phyloP scores from a whole-genome alignment of 169 alveolate genomes.

The Eimeria praecox region DNA sequence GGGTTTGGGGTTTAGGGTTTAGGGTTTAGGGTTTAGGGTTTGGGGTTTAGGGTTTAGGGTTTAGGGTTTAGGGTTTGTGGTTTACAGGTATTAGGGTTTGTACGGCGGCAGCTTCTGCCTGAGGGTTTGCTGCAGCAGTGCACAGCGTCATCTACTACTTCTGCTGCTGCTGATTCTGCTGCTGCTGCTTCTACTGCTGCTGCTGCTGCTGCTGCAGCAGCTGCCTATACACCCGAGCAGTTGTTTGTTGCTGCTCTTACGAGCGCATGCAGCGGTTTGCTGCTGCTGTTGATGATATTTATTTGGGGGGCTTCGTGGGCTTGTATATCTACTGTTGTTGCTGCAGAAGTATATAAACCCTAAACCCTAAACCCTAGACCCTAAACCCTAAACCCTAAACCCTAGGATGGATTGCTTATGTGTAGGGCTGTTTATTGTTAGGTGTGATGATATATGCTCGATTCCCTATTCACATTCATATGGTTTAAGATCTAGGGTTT shows the following conservation, averaged over 20 bases:
- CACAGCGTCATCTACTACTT: slow-evolving; percentile 4
- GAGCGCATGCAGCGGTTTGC: slow-evolving; percentile 20
- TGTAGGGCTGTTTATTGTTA: too few species aligned
- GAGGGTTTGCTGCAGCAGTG: slow-evolving; percentile 29
- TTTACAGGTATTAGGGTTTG: slow-evolving; percentile 4
- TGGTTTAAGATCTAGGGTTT: too few species aligned
- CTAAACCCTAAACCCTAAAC: slow-evolving; percentile 39
- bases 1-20: slow-evolving; percentile 52
- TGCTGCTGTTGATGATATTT: slow-evolving; percentile 32
- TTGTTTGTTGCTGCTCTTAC: not conserved
- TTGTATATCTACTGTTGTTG: slow-evolving; percentile 11
- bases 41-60: slow-evolving; percentile 20
- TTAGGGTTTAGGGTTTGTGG: slow-evolving; percentile 17
- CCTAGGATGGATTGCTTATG: too few species aligned
- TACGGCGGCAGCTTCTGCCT: slow-evolving; percentile 27
- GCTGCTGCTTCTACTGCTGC: slow-evolving; percentile 13
- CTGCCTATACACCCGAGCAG: slow-evolving; percentile 31
- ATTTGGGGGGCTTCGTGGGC: slow-evolving; percentile 38
- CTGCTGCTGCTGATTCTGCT: slow-evolving; percentile 51
- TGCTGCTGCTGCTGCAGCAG: slow-evolving; percentile 52
- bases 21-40: slow-evolving; percentile 48
- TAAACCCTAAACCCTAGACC: slow-evolving; percentile 35
- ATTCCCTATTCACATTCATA: not conserved
- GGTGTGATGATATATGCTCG: not conserved
- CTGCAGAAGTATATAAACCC: slow-evolving; percentile 49